phyloP scores from a whole-genome alignment of 2,329 filamentous ascomycete species.

The Elsinoe arachidis region DNA sequence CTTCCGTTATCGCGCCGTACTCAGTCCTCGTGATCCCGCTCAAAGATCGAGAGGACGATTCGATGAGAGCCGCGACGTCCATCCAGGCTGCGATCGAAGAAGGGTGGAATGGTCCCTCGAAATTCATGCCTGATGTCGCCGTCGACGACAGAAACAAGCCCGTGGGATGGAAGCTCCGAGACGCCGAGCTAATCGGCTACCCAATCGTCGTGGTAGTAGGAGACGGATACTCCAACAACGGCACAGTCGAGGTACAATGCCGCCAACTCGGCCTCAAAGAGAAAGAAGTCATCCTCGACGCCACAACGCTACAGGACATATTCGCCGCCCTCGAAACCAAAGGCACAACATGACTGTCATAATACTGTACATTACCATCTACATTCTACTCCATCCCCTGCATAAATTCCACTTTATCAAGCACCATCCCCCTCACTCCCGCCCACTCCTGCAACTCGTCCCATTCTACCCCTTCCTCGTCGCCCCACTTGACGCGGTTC shows the following conservation, averaged over 20 bases:
- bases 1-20: constrained; percentile 74
- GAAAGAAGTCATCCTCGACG: constrained; percentile 28
- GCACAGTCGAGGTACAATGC: constrained; percentile 67
- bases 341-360: constrained; percentile 34
- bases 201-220: constrained; percentile 76
- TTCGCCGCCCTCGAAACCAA: background rate
- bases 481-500: constrained; percentile 67
- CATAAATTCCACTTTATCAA: constrained; percentile 86
- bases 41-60: constrained; percentile 16
- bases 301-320: background rate
- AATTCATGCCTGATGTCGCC: constrained; percentile 29
- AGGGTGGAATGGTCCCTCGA: background rate
- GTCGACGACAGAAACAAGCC: constrained; percentile 61
- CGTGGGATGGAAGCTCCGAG: constrained; percentile 77
- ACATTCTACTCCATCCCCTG: constrained; percentile 67
- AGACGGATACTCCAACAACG: constrained; percentile 52
- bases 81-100: background rate
- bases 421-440: constrained; percentile 73
- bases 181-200: constrained; percentile 84
- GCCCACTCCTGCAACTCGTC: constrained; percentile 75
- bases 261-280: constrained; percentile 56
- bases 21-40: constrained; percentile 59
- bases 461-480: constrained; percentile 89
- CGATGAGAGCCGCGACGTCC: constrained; percentile 4
- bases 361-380: constrained; percentile 2